These are phyloP conservation scores for Solanum peruvianum DNA, from an alignment of 257 asterid genomes.

Conservation along the genomic window DNA sequence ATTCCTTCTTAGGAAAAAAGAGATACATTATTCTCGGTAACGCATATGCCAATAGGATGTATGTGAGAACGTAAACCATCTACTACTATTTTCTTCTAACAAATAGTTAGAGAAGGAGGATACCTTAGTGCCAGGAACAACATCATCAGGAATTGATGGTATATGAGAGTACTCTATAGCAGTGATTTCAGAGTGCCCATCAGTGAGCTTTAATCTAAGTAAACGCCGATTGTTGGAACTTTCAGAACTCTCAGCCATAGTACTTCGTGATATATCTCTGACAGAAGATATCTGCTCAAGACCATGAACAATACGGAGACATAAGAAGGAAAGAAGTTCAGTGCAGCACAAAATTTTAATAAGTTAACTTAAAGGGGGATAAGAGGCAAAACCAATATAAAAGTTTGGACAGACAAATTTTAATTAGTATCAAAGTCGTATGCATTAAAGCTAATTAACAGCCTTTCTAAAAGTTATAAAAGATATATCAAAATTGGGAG, in stretches of 20 bases:
- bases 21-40: neutral
- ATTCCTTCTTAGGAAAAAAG: neutral
- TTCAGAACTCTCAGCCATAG: constrained; percentile 39
- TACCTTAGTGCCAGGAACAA: constrained; percentile 88
- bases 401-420: neutral
- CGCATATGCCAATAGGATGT: neutral
- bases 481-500: neutral
- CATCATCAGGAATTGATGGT: constrained; percentile 55
- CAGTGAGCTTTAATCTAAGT: constrained; percentile 64
- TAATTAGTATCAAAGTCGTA: neutral
- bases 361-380: neutral
- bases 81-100: neutral
- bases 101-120: neutral
- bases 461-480: neutral
- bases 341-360: neutral
- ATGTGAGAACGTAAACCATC: neutral
- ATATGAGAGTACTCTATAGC: constrained; percentile 61
- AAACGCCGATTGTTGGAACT: constrained; percentile 40
- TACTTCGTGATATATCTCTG: constrained; percentile 56
- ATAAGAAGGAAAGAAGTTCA: neutral
- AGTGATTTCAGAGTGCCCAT: constrained; percentile 62
- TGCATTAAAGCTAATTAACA: neutral
- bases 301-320: neutral
- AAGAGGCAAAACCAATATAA: neutral
- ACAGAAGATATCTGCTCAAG: constrained; percentile 41